phyloP scores from a whole-genome alignment of 2,329 filamentous ascomycete genomes.

The Dactylellina haptotyla region DNA sequence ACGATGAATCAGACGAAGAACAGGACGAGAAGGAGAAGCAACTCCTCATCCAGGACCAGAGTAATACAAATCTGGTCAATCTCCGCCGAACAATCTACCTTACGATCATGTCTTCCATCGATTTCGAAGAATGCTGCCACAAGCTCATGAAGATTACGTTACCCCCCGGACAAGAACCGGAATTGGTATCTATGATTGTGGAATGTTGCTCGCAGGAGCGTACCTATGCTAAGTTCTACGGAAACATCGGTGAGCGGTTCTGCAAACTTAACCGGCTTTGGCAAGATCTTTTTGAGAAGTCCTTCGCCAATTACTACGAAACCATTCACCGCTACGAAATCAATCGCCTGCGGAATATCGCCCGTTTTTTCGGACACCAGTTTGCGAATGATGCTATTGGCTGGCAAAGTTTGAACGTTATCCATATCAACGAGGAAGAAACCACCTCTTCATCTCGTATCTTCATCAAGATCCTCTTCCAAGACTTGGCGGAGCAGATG shows the following conservation, averaged over 20 bases:
- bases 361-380: conserved; percentile 91
- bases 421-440: conserved; percentile 95
- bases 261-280: conserved; percentile 95
- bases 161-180: conserved; percentile 84
- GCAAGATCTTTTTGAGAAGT: conserved; percentile 89
- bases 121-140: conserved; percentile 96
- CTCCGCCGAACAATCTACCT: conserved; percentile 93
- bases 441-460: conserved; percentile 96
- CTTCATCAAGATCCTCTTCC: conserved; percentile 97
- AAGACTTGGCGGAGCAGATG: conserved; percentile 86
- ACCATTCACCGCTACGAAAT: conserved; percentile 98
- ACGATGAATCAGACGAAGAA: conserved; percentile 75
- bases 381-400: conserved; percentile 87
- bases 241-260: conserved; percentile 91
- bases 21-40: conserved; percentile 81
- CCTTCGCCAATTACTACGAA: conserved; percentile 92
- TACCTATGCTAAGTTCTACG: conserved; percentile 97
- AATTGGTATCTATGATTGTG: conserved; percentile 95
- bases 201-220: conserved; percentile 97
- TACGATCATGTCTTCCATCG: conserved; percentile 95
- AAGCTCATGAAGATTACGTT: conserved; percentile 95
- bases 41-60: conserved; percentile 97
- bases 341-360: conserved; percentile 92
- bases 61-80: conserved; percentile 93
- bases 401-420: conserved; percentile 85